phyloP scores from a whole-genome alignment of 768 basidiomycete genomes.

The Boletellus ananas region DNA sequence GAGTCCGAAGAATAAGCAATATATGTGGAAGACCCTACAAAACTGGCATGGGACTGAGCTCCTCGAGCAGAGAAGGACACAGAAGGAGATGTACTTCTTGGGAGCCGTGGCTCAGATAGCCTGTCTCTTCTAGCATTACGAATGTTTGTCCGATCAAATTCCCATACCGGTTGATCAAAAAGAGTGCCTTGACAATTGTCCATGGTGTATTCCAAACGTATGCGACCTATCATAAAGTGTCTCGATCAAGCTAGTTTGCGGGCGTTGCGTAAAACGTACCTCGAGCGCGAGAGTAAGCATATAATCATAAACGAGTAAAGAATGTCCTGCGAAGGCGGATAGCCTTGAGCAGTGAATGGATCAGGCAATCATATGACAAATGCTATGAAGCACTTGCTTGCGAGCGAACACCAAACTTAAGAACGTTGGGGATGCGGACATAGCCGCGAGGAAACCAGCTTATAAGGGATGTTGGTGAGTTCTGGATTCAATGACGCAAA shows the following conservation, averaged over 20 bases:
- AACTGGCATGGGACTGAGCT: background rate
- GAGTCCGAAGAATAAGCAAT: background rate
- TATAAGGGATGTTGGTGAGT: background rate
- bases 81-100: background rate
- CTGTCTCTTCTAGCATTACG: slow-evolving; percentile 21
- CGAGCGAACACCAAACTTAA: background rate
- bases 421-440: background rate
- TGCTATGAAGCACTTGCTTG: background rate
- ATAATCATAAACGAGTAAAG: slow-evolving; percentile 26
- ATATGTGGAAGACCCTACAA: slow-evolving; percentile 1
- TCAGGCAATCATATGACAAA: background rate
- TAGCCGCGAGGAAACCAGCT: background rate
- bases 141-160: slow-evolving; percentile 19
- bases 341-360: slow-evolving; percentile 3
- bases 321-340: slow-evolving; percentile 13
- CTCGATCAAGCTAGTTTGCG: background rate
- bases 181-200: slow-evolving; percentile 8
- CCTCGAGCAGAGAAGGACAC: background rate
- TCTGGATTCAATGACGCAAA: background rate
- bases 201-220: slow-evolving; percentile 18
- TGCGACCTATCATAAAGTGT: slow-evolving; percentile 7
- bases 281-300: slow-evolving; percentile 26
- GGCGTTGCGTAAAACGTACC: slow-evolving; percentile 6
- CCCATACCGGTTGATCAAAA: slow-evolving; percentile 14
- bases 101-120: slow-evolving; percentile 15